These are phyloP conservation scores for Neonectria hederae DNA, from an alignment of 2,329 filamentous ascomycete species.

Conservation along the genomic window DNA sequence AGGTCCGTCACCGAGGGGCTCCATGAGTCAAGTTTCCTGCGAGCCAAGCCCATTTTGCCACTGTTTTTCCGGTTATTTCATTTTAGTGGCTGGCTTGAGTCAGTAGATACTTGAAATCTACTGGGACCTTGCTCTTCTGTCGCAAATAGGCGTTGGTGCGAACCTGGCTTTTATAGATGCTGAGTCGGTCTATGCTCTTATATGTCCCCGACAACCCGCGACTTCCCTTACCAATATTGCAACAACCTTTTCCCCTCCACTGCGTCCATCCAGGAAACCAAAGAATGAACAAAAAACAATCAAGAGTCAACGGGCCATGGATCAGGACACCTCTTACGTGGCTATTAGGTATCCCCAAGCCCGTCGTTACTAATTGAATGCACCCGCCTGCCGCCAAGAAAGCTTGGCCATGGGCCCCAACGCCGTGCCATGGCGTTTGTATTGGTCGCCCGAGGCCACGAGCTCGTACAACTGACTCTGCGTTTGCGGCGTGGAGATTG, in stretches of 20 bases:
- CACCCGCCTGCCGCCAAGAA: conserved; percentile 32
- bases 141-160: not conserved
- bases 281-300: conserved; percentile 5
- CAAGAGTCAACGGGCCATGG: not conserved
- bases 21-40: conserved; percentile 13
- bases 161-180: not conserved
- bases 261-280: not conserved
- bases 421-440: conserved; percentile 25
- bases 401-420: conserved; percentile 28
- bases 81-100: too few species aligned
- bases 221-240: too few species aligned
- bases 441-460: conserved; percentile 25
- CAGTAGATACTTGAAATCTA: not conserved
- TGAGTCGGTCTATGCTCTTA: not conserved
- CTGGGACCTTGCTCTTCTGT: too few species aligned
- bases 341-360: conserved; percentile 34
- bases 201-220: not conserved
- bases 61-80: not conserved
- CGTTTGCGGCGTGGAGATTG: not conserved
- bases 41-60: not conserved
- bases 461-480: not conserved
- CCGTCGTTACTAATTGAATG: conserved; percentile 41
- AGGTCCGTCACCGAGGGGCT: conserved; percentile 2
- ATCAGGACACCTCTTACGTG: conserved; percentile 36
- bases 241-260: too few species aligned